Percentiles rank a stretch among this genome's conserved stretches.
Conservation (phyloP, 192 early-diverging fungal species). For the Coemansia sp. region DNA sequence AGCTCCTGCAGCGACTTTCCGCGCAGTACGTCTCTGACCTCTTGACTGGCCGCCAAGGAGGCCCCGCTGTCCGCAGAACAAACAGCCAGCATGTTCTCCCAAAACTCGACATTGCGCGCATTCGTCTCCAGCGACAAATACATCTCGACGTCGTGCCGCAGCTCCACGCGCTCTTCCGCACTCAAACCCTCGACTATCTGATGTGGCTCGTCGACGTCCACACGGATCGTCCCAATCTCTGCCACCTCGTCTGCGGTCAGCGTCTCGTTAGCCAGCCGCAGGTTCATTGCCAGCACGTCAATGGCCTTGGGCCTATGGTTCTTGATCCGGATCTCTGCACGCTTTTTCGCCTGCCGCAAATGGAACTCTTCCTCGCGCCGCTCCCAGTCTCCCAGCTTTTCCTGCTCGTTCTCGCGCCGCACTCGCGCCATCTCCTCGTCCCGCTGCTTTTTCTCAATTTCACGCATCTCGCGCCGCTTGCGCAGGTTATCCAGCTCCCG, state of each 20-base stretch:
- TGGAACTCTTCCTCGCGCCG: conserved; percentile 90
- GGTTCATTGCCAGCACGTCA: conserved; percentile 87
- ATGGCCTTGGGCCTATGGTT: conserved; percentile 85
- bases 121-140: conserved; percentile 82
- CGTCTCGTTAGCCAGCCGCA: conserved; percentile 70
- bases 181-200: conserved; percentile 66
- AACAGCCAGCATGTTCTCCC: conserved; percentile 79
- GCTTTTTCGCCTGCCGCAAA: conserved; percentile 80
- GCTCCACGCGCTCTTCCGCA: conserved; percentile 66
- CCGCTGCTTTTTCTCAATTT: conserved; percentile 70
- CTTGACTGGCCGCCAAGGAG: conserved; percentile 20
- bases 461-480: conserved; percentile 73
- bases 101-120: conserved; percentile 72
- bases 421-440: conserved; percentile 74
- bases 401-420: conserved; percentile 81
- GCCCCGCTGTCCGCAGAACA: conserved; percentile 56
- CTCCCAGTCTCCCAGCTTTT: conserved; percentile 94
- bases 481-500: conserved; percentile 79
- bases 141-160: conserved; percentile 82
- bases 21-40: conserved; percentile 65
- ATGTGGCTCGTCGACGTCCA: conserved; percentile 87
- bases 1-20: conserved; percentile 77
- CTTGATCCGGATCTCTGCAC: conserved; percentile 90
- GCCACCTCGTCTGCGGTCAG: conserved; percentile 68
- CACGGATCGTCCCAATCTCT: conserved; percentile 56